Evolutionary conservation across 768 basidiomycete species (phyloP), one percentile per base, ranked within the genome.

Genomic region (Termitomyces sp.): DNA sequence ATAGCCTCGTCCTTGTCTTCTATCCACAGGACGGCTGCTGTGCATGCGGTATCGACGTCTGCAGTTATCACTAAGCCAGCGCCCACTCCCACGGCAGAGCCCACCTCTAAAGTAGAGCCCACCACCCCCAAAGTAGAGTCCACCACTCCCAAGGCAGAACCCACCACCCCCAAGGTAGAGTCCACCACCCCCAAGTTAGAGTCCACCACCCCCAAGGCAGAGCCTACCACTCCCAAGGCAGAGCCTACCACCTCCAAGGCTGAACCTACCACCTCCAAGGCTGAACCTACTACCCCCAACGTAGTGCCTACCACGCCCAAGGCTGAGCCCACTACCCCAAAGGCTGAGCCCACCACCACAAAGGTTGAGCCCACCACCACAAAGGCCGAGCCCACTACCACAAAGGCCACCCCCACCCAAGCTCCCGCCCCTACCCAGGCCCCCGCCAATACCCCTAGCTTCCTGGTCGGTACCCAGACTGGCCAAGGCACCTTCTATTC

Each of bases 401-500:
- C 59, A 27, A 41, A 47, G 33, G 52, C 50, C 20, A n/a, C 60
- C 20, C 36, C 54, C 33, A 55, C 45, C 49, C 33, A 4, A 27
- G 33, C 50, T 7, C 50, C 50, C 8, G 50, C 50, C 34, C 36
- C 50, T 5, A 27, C 46, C 44, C 55, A 59, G 20, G 51, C 65
- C 27, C 54, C 66, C 4, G 13, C 52, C 47, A 59, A 59, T 52
- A 59, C 66, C n/a, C 75, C 72, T 36, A 74, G 78, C 65, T 83
- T 72, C 69, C 63, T 84, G 69, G 56, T 46, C 24, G 85, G 85
- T 20, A 76, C 73, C 0, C 80, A 85, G 58, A 63, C 65, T 2
- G 86, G 88, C 18, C 66, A 84, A 58, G 83, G 78, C 34, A 87
- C 86, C 39, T 87, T 72, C 70, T 87, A 85, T 64, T 66, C 59